A percentile compares a stretch with the other conserved stretches of the same genome.
phyloP scores from a whole-genome alignment of 2,329 filamentous ascomycete genomes.

The Hysterium pulicare region DNA sequence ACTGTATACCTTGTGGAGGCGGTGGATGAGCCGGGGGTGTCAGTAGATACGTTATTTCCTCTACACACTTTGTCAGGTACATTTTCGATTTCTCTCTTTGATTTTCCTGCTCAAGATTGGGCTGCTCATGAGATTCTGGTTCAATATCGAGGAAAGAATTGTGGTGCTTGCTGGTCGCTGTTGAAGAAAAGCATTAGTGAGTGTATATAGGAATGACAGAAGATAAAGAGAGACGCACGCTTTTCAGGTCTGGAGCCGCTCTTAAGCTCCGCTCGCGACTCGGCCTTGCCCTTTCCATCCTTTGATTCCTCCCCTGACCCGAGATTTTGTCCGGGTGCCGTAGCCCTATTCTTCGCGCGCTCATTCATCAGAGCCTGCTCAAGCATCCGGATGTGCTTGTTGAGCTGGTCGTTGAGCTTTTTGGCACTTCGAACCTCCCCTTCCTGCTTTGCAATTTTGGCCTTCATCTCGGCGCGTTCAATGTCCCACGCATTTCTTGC shows the following conservation, averaged over 20 bases:
- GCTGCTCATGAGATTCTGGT: conserved; percentile 38
- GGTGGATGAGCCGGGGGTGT: conserved; percentile 62
- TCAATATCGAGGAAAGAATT: conserved; percentile 52
- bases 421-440: conserved; percentile 84
- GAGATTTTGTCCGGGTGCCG: conserved; percentile 50
- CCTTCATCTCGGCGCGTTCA: conserved; percentile 98
- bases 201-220: not conserved
- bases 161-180: conserved; percentile 47
- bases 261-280: conserved; percentile 15
- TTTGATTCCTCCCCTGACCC: conserved; percentile 42
- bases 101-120: conserved; percentile 54
- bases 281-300: conserved; percentile 30
- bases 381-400: conserved; percentile 85
- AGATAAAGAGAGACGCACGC: conserved; percentile 14
- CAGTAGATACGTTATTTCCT: conserved; percentile 66
- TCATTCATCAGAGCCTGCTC: conserved; percentile 86
- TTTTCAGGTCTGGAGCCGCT: conserved; percentile 23
- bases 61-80: conserved; percentile 63
- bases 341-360: conserved; percentile 62
- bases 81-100: conserved; percentile 61
- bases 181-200: conserved; percentile 23
- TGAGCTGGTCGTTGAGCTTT: conserved; percentile 81
- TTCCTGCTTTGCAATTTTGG: conserved; percentile 89
- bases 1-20: conserved; percentile 47
- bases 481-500: conserved; percentile 99